A percentile compares a stretch with the other conserved stretches of the same genome.
Conservation (phyloP, 371 early-diverging fungal genomes). For the Syncephalastrum monosporum region DNA sequence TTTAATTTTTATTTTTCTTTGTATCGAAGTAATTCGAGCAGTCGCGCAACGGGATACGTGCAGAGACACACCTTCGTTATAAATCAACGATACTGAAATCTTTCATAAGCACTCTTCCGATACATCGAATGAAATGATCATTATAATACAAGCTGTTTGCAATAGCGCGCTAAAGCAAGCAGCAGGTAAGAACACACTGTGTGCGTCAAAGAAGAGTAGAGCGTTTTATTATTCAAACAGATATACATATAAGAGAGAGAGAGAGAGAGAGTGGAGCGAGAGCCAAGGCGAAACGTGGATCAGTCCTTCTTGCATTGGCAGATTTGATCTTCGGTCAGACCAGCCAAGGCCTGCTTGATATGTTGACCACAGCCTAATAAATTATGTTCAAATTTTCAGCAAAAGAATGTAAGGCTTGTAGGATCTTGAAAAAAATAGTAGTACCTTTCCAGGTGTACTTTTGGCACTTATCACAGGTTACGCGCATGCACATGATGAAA, state of each 20-base stretch:
- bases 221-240: too few relatives aligned
- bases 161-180: too few relatives aligned
- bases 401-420: not conserved
- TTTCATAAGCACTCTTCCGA: too few relatives aligned
- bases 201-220: too few relatives aligned
- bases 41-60: too few relatives aligned
- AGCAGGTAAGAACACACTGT: too few relatives aligned
- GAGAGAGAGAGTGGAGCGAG: not conserved
- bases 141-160: too few relatives aligned
- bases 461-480: slow-evolving; percentile 21
- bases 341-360: slow-evolving; percentile 30
- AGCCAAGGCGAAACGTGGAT: not conserved
- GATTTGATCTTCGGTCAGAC: slow-evolving; percentile 23
- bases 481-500: slow-evolving; percentile 25
- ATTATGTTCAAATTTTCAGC: not conserved
- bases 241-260: not conserved
- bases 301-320: slow-evolving; percentile 22
- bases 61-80: too few relatives aligned
- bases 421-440: not conserved
- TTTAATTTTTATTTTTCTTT: too few relatives aligned
- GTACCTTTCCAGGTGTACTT: slow-evolving; percentile 34
- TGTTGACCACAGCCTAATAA: slow-evolving; percentile 25
- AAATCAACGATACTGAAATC: too few relatives aligned
- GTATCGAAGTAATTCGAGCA: too few relatives aligned
- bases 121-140: too few relatives aligned